Base-by-base conservation (phyloP, 2,329 filamentous ascomycete genomes). In the Pyricularia grisea region DNA sequence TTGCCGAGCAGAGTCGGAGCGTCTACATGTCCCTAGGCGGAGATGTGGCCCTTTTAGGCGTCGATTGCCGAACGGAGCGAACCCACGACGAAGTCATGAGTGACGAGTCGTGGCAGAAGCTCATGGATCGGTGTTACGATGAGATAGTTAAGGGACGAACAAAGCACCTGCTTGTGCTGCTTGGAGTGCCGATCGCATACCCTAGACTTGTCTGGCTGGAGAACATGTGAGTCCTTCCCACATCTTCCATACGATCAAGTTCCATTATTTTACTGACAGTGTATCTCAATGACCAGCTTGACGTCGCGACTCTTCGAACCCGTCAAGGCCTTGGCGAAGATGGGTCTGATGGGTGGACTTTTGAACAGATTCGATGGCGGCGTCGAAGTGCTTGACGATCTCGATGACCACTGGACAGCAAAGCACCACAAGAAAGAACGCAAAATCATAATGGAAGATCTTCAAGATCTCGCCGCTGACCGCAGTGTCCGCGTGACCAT, bases 381-480 rank as follows among this genome's bases (percentile, higher is more conserved):
- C 23, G 91, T 95, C 6, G 95, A 98, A 78, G 92, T 98, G 17
- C 82, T 97, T 31, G 94, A 97, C 76, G 93, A 97, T 74, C 81
- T 97, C 11, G 94, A 97, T 76, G 95, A 98, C 78, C 94, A 99
- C 77, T 99, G 95, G 95, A 97, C 94, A 0, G 92, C 94, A 55
- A 97, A 93, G 76, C 92, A 93, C 76, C 94, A 98, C 81, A 99
- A 98, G 77, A 85, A 88, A 30, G 95, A 99, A 79, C 88, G 95
- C 67, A 92, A 90, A 71, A 90, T 92, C 78, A 84, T 98, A 71
- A 88, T 99, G 60, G 91, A 95, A 76, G 93, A 97, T 74, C 82
- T 99, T 30, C 96, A 99, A 78, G 93, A 97, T 74, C 84, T 99
- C 70, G 94, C 96, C 10, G 93, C 92, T 27, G 93, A 95, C 77